These are phyloP conservation scores for Leptographium galeiforme DNA, from an alignment of 2,329 filamentous ascomycete species.

Conservation along the genomic window DNA sequence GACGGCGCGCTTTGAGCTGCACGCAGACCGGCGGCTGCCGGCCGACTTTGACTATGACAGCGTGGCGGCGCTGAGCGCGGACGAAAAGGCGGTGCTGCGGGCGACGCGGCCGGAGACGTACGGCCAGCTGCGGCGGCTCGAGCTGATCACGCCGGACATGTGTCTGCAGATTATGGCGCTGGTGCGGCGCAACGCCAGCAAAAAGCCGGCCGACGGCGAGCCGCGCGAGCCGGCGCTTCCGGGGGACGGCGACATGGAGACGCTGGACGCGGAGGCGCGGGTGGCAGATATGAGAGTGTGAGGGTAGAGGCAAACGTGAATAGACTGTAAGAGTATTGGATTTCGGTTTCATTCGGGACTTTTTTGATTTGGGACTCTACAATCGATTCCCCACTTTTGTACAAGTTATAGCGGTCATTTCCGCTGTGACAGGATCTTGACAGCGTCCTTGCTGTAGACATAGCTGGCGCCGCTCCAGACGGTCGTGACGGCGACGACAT, in stretches of 20 bases:
- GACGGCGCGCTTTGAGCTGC: constrained; percentile 54
- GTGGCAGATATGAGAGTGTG: constrained; percentile 19
- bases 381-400: too few species aligned
- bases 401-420: too few species aligned
- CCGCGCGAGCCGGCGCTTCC: constrained; percentile 3
- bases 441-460: constrained; percentile 77
- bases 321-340: too few species aligned
- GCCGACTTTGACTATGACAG: constrained; percentile 60
- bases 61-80: constrained; percentile 63
- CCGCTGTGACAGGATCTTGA: constrained; percentile 56
- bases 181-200: constrained; percentile 26
- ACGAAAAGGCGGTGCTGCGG: constrained; percentile 61
- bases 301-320: neutral
- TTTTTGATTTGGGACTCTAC: too few species aligned
- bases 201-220: constrained; percentile 1
- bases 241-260: constrained; percentile 23
- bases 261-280: constrained; percentile 25
- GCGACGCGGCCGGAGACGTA: constrained; percentile 67
- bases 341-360: too few species aligned
- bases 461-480: constrained; percentile 92
- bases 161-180: constrained; percentile 47
- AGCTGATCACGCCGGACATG: constrained; percentile 57
- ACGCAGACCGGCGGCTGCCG: constrained; percentile 64
- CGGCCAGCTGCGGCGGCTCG: constrained; percentile 76
- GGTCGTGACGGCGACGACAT: constrained; percentile 76